Percentiles rank a stretch among this genome's conserved stretches.
Conservation (phyloP, 441 rosid species). For the Arabidopsis lyrata region DNA sequence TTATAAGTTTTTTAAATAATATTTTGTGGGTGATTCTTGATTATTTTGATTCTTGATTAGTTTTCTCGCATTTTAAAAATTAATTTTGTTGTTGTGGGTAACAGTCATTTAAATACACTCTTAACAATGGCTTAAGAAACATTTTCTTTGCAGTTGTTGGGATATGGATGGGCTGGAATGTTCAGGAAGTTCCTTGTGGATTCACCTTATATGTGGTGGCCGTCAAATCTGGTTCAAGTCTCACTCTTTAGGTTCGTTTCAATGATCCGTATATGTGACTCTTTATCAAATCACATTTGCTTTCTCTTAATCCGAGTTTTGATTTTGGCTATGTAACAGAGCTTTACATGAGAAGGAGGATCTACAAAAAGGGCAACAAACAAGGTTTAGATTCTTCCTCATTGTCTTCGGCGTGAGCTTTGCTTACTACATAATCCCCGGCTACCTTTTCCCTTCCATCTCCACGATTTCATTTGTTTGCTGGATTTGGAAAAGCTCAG, state of each 20-base stretch:
- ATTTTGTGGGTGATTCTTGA: background rate
- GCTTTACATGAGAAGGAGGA: conserved; percentile 78
- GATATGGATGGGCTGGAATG: conserved; percentile 91
- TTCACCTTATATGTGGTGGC: conserved; percentile 97
- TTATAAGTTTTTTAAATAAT: background rate
- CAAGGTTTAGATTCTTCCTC: conserved; percentile 73
- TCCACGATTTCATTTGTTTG: conserved; percentile 73
- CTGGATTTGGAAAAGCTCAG: conserved; percentile 74
- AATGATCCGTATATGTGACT: background rate
- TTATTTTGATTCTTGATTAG: background rate
- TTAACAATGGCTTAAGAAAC: no score
- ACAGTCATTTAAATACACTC: no score
- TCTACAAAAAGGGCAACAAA: conserved; percentile 56
- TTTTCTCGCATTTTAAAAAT: background rate
- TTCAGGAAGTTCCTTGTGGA: conserved; percentile 80
- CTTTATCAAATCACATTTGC: background rate
- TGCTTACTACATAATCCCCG: conserved; percentile 77
- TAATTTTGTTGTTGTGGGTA: no score
- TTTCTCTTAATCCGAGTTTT: background rate
- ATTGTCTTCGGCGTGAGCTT: conserved; percentile 67
- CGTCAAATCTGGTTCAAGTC: conserved; percentile 75
- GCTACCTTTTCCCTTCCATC: conserved; percentile 70
- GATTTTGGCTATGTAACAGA: conserved; percentile 49
- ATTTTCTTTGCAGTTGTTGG: conserved; percentile 60
- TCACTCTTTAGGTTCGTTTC: conserved; percentile 67